Evolutionary conservation across 192 early-diverging fungal genomes (phyloP), one percentile per base, ranked within the genome.

Genomic region (Thamnidium elegans): DNA sequence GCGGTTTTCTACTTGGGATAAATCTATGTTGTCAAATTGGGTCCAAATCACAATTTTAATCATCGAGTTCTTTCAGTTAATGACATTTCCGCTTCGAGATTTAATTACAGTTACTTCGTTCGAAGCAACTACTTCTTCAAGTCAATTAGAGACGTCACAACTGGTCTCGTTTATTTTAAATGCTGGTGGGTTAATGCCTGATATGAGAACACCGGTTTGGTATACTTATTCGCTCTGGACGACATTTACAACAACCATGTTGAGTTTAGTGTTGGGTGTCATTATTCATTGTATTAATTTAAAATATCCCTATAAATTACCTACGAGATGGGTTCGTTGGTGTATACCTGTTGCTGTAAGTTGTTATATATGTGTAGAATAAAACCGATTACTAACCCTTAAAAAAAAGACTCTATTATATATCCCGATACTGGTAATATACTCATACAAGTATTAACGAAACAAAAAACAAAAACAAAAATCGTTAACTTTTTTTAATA

Each of bases 81-180:
- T 90, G 50, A 87, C 88, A 8, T 94, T 91, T 50, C 90, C 90
- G 8, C 75, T 90, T 13, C 83, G 89, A 34, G 92, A 94, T 64
- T 70, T 94, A 20, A 68, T 90, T 54, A 61, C 63, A 0, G 68
- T 69, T 39, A 66, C 60, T 50, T 66, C 58, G 5, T 58, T 66
- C 31, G 54, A 59, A 7, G 34, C 14, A 31, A 48, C 14, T 32
- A 32, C 17, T 48, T 42, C 42, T 45, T 39, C 47, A 15, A 53
- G 58, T 11, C 36, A 58, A 20, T n/a, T 55, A 0, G 36, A 80
- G 44, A 58, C 85, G 50, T 65, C 83, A 7, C 81, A 82, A 30
- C 60, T 88, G 32, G 80, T 83, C 0, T 76, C 83, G 42, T 69
- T 85, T 46, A 71, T 86, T 11, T 67, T 82, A 62, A 71, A 82